These are phyloP conservation scores for Ceratobasidium sp. DNA, from an alignment of 1,284 basidiomycete species.

Conservation along the genomic window DNA sequence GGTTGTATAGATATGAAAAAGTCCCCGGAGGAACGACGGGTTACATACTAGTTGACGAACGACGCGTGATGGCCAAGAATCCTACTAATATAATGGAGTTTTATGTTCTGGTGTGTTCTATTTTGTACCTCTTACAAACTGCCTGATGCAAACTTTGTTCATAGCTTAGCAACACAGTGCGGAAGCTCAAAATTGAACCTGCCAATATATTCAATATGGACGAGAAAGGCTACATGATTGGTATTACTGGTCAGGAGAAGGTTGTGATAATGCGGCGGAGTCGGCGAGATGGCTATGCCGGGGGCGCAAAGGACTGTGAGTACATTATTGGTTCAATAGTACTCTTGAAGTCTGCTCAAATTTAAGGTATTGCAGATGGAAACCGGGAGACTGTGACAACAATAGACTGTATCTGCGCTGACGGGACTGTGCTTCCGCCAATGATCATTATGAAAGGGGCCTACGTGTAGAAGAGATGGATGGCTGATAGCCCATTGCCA, in stretches of 20 bases:
- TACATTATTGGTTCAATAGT: too few species aligned
- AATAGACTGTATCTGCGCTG: not conserved
- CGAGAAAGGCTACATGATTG: slow-evolving; percentile 13
- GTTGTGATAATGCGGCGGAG: not conserved
- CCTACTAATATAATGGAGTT: not conserved
- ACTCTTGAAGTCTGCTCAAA: too few species aligned
- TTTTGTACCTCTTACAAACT: too few species aligned
- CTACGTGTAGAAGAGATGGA: not conserved
- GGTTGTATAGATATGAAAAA: too few species aligned
- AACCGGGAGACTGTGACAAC: not conserved
- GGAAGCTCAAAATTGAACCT: not conserved
- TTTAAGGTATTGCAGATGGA: too few species aligned
- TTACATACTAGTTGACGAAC: not conserved
- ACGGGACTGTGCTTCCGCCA: not conserved
- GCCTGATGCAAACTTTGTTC: too few species aligned
- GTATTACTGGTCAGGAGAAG: not conserved
- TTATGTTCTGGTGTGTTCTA: not conserved
- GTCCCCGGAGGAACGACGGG: too few species aligned
- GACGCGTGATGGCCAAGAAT: not conserved
- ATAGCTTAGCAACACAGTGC: not conserved
- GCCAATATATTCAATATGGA: slow-evolving; percentile 21
- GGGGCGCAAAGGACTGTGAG: not conserved
- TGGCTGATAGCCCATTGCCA: not conserved
- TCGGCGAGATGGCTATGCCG: not conserved
- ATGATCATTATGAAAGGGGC: not conserved